These are phyloP conservation scores for Bauhinia variegata DNA, from an alignment of 306 rosid species.

Conservation along the genomic window DNA sequence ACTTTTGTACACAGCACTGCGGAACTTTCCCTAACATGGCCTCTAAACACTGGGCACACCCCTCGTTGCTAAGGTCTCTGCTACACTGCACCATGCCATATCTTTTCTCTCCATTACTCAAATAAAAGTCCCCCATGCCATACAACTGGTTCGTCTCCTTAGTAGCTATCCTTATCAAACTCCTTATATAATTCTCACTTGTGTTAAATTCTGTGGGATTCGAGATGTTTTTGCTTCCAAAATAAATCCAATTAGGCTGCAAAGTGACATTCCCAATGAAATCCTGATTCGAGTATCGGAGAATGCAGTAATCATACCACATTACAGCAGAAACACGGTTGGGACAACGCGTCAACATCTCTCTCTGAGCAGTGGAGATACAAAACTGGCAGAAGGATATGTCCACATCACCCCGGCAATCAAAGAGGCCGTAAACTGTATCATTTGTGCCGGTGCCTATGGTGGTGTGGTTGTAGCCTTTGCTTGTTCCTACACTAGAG, in stretches of 20 bases:
- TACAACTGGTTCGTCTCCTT: constrained; percentile 31
- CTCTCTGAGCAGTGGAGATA: constrained; percentile 38
- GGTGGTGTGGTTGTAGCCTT: constrained; percentile 38
- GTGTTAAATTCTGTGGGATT: constrained; percentile 15
- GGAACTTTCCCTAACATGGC: constrained; percentile 36
- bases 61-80: constrained; percentile 35
- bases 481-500: constrained; percentile 30
- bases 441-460: not conserved
- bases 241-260: constrained; percentile 25
- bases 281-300: constrained; percentile 37
- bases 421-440: constrained; percentile 42
- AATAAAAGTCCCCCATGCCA: constrained; percentile 34
- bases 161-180: constrained; percentile 40
- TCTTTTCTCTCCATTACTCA: constrained; percentile 10
- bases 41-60: constrained; percentile 44
- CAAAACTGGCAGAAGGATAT: constrained; percentile 44
- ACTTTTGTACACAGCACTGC: constrained; percentile 31
- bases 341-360: constrained; percentile 30
- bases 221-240: constrained; percentile 4
- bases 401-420: constrained; percentile 44
- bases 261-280: constrained; percentile 35
- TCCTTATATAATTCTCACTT: constrained; percentile 18
- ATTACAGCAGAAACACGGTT: constrained; percentile 33
- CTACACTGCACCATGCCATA: constrained; percentile 48
- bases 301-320: constrained; percentile 40